A percentile compares a stretch with the other conserved stretches of the same genome.
Conservation (phyloP, 805 yeast genomes). For the Yamadazyma philogaea region DNA sequence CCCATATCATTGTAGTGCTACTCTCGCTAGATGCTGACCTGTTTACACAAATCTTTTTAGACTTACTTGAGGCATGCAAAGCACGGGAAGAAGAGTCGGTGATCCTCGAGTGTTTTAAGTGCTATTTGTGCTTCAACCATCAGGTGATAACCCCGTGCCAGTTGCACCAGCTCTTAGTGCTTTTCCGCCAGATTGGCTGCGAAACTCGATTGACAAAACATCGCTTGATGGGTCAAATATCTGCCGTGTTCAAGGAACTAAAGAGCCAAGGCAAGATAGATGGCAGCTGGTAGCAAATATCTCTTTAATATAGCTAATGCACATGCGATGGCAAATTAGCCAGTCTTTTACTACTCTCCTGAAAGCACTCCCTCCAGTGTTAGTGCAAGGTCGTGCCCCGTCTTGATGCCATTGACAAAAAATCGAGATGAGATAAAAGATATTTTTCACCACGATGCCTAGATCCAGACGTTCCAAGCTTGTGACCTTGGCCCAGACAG, state of each 20-base stretch:
- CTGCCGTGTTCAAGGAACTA: not conserved
- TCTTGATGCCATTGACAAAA: constrained; percentile 1
- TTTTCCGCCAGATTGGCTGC: not conserved
- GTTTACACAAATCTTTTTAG: constrained; percentile 5
- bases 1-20: constrained; percentile 7
- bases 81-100: not conserved
- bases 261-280: not conserved
- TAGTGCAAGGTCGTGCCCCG: not conserved
- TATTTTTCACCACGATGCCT: constrained; percentile 58
- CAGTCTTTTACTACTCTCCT: no score
- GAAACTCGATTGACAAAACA: not conserved
- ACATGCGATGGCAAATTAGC: no score
- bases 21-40: constrained; percentile 6
- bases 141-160: not conserved
- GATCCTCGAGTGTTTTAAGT: constrained; percentile 3
- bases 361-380: no score
- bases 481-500: constrained; percentile 93
- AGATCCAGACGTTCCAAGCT: constrained; percentile 96
- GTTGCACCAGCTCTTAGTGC: not conserved
- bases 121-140: constrained; percentile 11
- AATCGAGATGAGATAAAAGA: constrained; percentile 7
- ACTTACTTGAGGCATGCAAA: not conserved
- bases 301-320: no score
- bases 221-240: not conserved
- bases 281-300: not conserved